Evolutionary conservation across 2,329 filamentous ascomycete genomes (phyloP), one percentile per base, ranked within the genome.

Genomic region (Acephala macrosclerotiorum): DNA sequence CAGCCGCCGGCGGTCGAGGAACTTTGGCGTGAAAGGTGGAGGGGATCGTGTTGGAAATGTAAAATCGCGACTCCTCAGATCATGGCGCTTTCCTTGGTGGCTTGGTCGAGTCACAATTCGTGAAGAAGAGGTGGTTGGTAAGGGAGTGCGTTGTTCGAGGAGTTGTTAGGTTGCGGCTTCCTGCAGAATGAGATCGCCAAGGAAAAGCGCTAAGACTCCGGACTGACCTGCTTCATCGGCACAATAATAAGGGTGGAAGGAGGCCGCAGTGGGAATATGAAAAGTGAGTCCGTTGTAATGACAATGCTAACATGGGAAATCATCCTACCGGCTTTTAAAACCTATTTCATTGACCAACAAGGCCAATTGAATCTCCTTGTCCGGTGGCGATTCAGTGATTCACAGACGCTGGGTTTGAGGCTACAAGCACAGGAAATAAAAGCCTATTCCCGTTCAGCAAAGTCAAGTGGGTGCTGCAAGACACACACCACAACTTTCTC

Each of bases 71-170:
- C 38, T 67, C 47, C 47, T 65, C 38, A 64, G 61, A 64, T 35
- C 63, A 67, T 70, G 38, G 56, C 38, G 20, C 33, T 58, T 22
- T 42, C 53, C 57, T 38, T 62, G 57, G 47, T 35, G 7, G 58
- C 35, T 49, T 55, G 45, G 47, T 66, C 55, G 60, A 53, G 56
- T 53, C 59, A 40, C 47, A 26, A 22, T 40, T 58, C 47, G 25
- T 53, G 51, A 42, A 38, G 29, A 49, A 49, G 42, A 38, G 51
- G 47, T 58, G 65, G 57, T 63, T 57, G 49, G 53, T 22, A 55
- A 49, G 53, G 53, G 59, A 53, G 55, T 56, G 65, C 35, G 45
- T 35, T 62, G 56, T 25, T 53, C 45, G 55, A 59, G 45, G 36
- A 38, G 55, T 38, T 29, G 33, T 57, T 14, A 38, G 33, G 51